Conservation (phyloP, 257 asterid species). For the Henckelia pumila region DNA sequence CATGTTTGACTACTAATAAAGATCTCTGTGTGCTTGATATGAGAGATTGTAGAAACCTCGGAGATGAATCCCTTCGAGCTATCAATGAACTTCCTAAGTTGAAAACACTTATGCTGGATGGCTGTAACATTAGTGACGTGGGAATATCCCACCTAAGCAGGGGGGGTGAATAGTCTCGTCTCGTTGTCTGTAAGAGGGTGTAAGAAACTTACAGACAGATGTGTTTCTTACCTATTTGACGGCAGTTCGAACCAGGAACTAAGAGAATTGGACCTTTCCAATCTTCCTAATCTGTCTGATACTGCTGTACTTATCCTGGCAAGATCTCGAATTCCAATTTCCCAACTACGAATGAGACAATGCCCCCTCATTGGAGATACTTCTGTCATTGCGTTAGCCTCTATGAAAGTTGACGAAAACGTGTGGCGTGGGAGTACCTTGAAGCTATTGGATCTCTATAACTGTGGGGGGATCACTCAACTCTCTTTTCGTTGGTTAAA, state of each 20-base stretch:
- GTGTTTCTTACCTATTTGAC: conserved; percentile 62
- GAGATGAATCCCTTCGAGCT: conserved; percentile 78
- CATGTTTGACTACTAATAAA: conserved; percentile 64
- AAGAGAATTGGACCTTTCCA: conserved; percentile 77
- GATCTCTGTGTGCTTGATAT: conserved; percentile 63
- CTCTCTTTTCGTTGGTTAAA: conserved; percentile 75
- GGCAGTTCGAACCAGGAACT: conserved; percentile 48
- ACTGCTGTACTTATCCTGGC: conserved; percentile 66
- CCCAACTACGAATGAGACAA: conserved; percentile 83
- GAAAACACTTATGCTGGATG: conserved; percentile 67
- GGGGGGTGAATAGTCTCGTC: conserved; percentile 56
- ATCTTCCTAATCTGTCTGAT: conserved; percentile 74
- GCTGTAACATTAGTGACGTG: conserved; percentile 77
- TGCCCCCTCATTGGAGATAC: conserved; percentile 87
- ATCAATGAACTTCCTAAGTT: conserved; percentile 61
- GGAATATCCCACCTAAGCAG: conserved; percentile 71
- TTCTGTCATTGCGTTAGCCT: conserved; percentile 79
- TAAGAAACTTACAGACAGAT: conserved; percentile 78
- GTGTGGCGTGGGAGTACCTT: conserved; percentile 74
- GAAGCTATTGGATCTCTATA: conserved; percentile 70
- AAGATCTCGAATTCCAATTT: conserved; percentile 55
- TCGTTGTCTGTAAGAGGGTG: conserved; percentile 86
- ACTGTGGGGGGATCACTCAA: conserved; percentile 85
- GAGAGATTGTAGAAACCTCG: conserved; percentile 77
- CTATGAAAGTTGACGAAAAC: conserved; percentile 65